Conservation (phyloP, 176 grass and related monocot genomes). For the Ananas comosus region DNA sequence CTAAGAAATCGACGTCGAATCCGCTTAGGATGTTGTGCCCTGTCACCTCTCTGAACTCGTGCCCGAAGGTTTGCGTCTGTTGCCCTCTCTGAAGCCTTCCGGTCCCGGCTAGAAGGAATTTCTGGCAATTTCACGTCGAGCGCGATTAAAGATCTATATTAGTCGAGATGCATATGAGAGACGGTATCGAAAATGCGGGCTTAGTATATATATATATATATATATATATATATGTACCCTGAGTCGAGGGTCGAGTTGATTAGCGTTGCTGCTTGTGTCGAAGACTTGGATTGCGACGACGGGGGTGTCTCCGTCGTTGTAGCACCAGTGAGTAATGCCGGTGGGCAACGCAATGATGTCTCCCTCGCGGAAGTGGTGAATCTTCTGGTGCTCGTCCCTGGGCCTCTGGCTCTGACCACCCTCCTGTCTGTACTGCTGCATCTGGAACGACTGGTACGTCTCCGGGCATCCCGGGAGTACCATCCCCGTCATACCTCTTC, state of each 20-base stretch:
- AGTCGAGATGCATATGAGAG: too few species aligned
- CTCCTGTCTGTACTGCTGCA: conserved; percentile 12
- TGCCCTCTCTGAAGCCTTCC: conserved; percentile 22
- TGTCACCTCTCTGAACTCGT: neutral
- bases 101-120: conserved; percentile 37
- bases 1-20: neutral
- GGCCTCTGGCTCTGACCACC: conserved; percentile 15
- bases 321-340: conserved; percentile 38
- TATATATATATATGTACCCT: conserved; percentile 15
- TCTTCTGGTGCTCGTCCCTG: conserved; percentile 36
- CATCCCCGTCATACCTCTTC: conserved; percentile 21
- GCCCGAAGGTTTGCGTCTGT: neutral
- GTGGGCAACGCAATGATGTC: conserved; percentile 32
- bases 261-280: conserved; percentile 27
- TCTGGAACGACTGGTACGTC: conserved; percentile 35
- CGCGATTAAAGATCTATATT: neutral
- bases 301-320: conserved; percentile 35
- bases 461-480: conserved; percentile 23
- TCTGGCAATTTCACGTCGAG: conserved; percentile 5
- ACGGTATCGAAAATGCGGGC: neutral
- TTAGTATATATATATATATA: neutral
- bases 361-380: conserved; percentile 29
- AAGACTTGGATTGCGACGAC: conserved; percentile 27
- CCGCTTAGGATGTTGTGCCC: neutral
- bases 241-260: conserved; percentile 25